Conservation (phyloP, 2,329 filamentous ascomycete species). For the Aureobasidium mangrovei region DNA sequence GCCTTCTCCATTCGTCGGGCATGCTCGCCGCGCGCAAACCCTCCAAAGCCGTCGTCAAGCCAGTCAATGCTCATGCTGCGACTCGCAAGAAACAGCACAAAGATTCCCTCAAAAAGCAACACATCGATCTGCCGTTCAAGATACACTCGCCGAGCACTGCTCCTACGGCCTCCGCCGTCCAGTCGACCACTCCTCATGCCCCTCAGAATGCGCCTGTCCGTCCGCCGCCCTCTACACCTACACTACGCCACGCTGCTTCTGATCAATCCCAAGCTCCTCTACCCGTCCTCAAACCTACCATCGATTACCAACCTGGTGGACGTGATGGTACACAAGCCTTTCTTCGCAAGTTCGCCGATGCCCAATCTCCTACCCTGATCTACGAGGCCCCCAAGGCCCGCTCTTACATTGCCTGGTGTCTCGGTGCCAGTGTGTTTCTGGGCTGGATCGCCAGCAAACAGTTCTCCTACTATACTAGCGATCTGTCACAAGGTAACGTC, state of each 20-base stretch:
- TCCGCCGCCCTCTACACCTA: background rate
- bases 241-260: background rate
- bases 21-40: background rate
- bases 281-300: background rate
- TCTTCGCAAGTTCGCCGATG: background rate
- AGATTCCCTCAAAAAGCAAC: background rate
- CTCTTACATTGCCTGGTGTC: slow-evolving; percentile 1
- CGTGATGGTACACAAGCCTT: background rate
- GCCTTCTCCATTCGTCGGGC: background rate
- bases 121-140: background rate
- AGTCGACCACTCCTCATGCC: background rate
- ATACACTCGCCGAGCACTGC: background rate
- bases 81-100: slow-evolving; percentile 4
- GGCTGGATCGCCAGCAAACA: background rate
- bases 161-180: background rate
- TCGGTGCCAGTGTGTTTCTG: background rate
- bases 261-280: background rate
- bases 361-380: background rate
- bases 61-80: background rate
- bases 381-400: slow-evolving; percentile 9
- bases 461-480: background rate
- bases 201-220: no score
- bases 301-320: background rate
- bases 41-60: background rate
- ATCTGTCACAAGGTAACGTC: background rate